Evolutionary conservation across 495 filamentous ascomycete genomes (phyloP), one percentile per base, ranked within the genome.

Genomic region (Lophiotrema nucula): DNA sequence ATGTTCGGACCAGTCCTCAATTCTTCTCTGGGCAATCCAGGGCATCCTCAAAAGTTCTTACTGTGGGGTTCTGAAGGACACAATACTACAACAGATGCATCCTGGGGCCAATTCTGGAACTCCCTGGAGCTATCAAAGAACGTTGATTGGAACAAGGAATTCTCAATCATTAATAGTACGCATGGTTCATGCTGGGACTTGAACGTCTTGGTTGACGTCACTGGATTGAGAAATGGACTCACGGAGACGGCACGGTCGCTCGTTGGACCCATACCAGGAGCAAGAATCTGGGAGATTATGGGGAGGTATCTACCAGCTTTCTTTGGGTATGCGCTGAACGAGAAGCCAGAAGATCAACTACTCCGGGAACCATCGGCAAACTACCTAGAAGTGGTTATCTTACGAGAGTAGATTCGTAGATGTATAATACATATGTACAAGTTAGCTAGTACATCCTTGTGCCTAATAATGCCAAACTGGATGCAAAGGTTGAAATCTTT

Each of bases 1-100:
- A 53, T 53, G 50, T 53, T 53, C 19, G 50, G 50, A 8, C 50
- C 35, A 18, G 50, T 53, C 18, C 25, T 53, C 15, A 51, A 51
- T 31, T 8, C 26, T 8, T 38, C 28, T 21, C 33, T 51, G 13
- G 48, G 48, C 4, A 21, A 12, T 2, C 28, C 1, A 3, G 2
- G 8, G 4, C 16, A 18, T 11, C 46, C 23, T 5, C 48, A 51
- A 23, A 23, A 15, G 21, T 51, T 51, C 33, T 21, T 51, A 18
- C 33, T 51, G 13, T 51, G 26, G 13, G 48, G 48, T 3, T 27
- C 21, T 19, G 28, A 51, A 5, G 48, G 48, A 2, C 48, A 51
- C 19, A 21, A 33, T 10, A 28, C 48, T 11, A 28, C 19, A 15
- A 39, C n/a, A 13, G 48, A 51, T 25, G 21, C 28, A 15, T 3